Evolutionary conservation across 148 eudicot species (phyloP), one percentile per base, ranked within the genome.

Genomic region (Tetragonia tetragonoides): DNA sequence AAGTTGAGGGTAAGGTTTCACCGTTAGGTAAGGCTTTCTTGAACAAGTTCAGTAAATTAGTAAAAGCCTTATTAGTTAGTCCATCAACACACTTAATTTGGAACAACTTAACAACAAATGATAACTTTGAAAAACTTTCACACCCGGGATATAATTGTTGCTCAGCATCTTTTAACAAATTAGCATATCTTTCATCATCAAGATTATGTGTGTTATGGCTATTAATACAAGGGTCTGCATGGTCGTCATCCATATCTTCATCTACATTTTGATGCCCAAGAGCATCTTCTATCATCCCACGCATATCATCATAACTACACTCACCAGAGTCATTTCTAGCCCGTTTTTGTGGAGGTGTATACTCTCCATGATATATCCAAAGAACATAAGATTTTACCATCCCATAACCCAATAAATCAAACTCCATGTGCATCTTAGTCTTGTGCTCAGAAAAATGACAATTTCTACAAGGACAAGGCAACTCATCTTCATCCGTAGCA

Each of bases 341-440:
- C 23, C 54, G 47, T 67, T 68, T 77, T 0, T 54, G 37, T 9
- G 39, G 2, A 7, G 56, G 72, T 15, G 21, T 53, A 38, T 6
- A 67, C 37, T 66, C 72, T 6, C 72, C 71, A 49, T 75, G 78
- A 51, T 75, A 49, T 7, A 64, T 54, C 62, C 65, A 76, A 39
- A 38, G 73, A 14, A 66, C 51, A 68, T 77, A 66, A 54, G 66
- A 66, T 6, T 34, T 44, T 3, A 77, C 74, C 15, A 77, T 68
- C 20, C 80, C 80, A 57, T 68, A 57, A 9, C 21, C 41, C n/a
- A 56, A 5, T 39, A 77, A 68, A 69, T 68, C 68, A 42, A 10
- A 38, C 18, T 7, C 42, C 3, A 77, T 68, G 14, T 68, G 42
- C 21, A 20, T 40, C 42, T 72, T 76, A 14, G n/a, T 68, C 74